Conservation (phyloP, 345 rosid genomes). For the Anacardium occidentale region DNA sequence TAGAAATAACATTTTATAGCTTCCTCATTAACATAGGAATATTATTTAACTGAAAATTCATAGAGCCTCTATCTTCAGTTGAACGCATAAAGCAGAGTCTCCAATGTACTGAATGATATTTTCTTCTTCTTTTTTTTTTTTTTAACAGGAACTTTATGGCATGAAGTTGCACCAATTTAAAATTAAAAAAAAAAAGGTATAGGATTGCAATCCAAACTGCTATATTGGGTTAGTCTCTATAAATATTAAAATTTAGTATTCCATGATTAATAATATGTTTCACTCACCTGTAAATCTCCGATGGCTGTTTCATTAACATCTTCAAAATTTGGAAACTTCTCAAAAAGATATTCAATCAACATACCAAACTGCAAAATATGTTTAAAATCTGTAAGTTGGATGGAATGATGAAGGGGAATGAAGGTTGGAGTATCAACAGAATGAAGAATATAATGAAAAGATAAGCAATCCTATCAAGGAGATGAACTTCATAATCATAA, state of each 20-base stretch:
- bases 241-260: slow-evolving; percentile 7
- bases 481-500: not conserved
- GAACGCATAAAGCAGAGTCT: not conserved
- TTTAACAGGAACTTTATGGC: not conserved
- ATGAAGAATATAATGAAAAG: not conserved
- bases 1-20: not conserved
- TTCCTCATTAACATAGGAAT: not conserved
- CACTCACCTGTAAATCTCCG: slow-evolving; percentile 88
- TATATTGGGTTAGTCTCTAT: not conserved
- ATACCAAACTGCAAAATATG: slow-evolving; percentile 80
- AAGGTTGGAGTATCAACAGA: not conserved
- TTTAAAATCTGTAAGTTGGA: not conserved
- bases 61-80: not conserved
- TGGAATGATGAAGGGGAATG: not conserved
- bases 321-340: slow-evolving; percentile 66
- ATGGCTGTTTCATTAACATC: slow-evolving; percentile 70
- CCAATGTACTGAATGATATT: too few relatives aligned
- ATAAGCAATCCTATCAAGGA: not conserved
- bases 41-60: not conserved
- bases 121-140: too few relatives aligned
- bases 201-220: not conserved
- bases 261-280: slow-evolving; percentile 13
- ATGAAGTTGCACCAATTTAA: slow-evolving; percentile 6
- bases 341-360: slow-evolving; percentile 91
- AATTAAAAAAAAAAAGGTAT: not conserved